Conservation (phyloP, 139 green algal genomes). For the Dunaliella sp. region DNA sequence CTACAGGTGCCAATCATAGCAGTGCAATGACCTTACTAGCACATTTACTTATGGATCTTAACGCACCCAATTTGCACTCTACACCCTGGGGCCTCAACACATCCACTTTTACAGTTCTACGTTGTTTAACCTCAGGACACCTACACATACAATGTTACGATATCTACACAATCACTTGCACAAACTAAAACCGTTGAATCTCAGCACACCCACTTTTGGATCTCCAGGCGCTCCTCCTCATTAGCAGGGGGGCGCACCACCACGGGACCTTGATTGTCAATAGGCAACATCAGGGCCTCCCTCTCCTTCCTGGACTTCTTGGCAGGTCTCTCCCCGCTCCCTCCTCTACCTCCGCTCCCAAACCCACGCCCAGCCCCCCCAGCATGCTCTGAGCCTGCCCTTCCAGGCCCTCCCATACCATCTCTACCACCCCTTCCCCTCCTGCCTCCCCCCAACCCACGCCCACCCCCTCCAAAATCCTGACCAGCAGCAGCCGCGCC, state of each 20-base stretch:
- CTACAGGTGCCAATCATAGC: too few species aligned
- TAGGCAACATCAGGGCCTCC: neutral
- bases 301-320: neutral
- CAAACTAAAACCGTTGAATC: neutral
- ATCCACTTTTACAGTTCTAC: too few species aligned
- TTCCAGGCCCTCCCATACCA: neutral
- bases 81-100: too few species aligned
- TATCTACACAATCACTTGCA: neutral
- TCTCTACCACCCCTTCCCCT: neutral
- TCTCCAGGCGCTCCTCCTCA: conserved; percentile 39
- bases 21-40: too few species aligned
- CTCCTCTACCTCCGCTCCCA: neutral
- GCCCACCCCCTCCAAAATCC: neutral
- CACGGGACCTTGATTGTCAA: conserved; percentile 16
- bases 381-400: too few species aligned
- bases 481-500: neutral
- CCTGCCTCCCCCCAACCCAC: neutral
- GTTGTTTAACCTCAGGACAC: too few species aligned
- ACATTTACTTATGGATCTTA: too few species aligned
- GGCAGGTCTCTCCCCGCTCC: neutral
- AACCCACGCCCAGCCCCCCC: neutral
- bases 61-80: too few species aligned
- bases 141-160: too few species aligned
- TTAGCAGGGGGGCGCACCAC: conserved; percentile 33
- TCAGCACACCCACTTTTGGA: conserved; percentile 25